phyloP scores from a whole-genome alignment of 1,284 basidiomycete species.

The Apiotrichum veenhuisii region DNA sequence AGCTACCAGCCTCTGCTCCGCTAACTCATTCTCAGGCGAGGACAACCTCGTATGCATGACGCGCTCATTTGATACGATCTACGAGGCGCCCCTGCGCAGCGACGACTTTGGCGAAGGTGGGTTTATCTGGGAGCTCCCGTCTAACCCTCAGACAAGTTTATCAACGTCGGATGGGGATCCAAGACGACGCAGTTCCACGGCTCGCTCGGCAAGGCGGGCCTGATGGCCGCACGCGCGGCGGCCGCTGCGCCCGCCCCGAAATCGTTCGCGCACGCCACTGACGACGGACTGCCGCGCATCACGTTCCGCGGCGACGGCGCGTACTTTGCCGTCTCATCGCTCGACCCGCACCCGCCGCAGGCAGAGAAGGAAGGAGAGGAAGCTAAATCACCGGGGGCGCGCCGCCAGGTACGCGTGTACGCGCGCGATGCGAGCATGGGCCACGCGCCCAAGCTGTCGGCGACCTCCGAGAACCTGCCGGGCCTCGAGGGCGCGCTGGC shows the following conservation, averaged over 20 bases:
- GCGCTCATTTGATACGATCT: conserved; percentile 79
- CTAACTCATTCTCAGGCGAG: conserved; percentile 55
- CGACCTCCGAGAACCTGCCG: conserved; percentile 76
- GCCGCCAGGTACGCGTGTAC: conserved; percentile 71
- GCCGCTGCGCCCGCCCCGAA: conserved; percentile 54
- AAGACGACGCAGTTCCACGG: conserved; percentile 98
- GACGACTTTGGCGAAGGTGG: conserved; percentile 79
- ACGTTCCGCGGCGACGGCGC: conserved; percentile 92
- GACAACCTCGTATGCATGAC: conserved; percentile 85
- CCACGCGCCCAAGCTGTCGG: conserved; percentile 65
- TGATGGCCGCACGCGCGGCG: conserved; percentile 46
- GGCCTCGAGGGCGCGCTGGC: conserved; percentile 77
- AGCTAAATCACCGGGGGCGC: conserved; percentile 21
- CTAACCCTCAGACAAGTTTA: conserved; percentile 66
- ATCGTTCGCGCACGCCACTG: conserved; percentile 56
- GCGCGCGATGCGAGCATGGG: conserved; percentile 55
- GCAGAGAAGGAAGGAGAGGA: background rate
- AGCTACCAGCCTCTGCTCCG: too few relatives aligned
- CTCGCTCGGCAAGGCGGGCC: conserved; percentile 83
- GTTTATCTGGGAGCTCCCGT: conserved; percentile 10
- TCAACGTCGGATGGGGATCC: conserved; percentile 97
- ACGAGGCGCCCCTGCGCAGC: conserved; percentile 68
- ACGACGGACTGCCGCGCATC: conserved; percentile 69
- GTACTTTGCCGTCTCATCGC: conserved; percentile 78
- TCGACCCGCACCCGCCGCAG: conserved; percentile 49